Percentiles rank a stretch among this genome's conserved stretches.
Conservation (phyloP, 257 asterid species). For the Solanum tacnaense region DNA sequence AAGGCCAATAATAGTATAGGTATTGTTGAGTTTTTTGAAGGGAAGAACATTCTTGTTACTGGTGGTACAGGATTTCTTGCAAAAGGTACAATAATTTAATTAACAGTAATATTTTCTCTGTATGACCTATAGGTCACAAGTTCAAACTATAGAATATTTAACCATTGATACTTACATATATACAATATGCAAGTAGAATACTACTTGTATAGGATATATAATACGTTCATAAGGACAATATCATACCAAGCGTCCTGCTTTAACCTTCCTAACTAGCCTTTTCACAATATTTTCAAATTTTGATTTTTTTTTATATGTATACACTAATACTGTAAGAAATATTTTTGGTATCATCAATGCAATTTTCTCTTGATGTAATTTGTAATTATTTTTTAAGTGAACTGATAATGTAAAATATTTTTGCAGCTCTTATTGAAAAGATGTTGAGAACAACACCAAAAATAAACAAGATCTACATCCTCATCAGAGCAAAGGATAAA, state of each 20-base stretch:
- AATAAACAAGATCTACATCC: neutral
- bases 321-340: neutral
- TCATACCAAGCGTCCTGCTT: no score
- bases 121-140: neutral
- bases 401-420: neutral
- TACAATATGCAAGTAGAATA: neutral
- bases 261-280: neutral
- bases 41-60: conserved; percentile 43
- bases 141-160: no score
- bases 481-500: neutral
- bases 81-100: conserved; percentile 29
- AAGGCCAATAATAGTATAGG: conserved; percentile 29
- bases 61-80: conserved; percentile 73
- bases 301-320: neutral
- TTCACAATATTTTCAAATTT: no score
- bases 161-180: neutral
- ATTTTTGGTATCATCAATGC: neutral
- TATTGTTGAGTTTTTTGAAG: conserved; percentile 33
- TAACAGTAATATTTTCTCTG: neutral
- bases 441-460: conserved; percentile 31
- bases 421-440: conserved; percentile 34
- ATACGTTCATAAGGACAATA: no score
- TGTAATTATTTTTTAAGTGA: neutral
- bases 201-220: no score
- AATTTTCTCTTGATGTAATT: no score